These are phyloP conservation scores for Achlya hypogyna DNA, from an alignment of 352 stramenopile species.

Conservation along the genomic window DNA sequence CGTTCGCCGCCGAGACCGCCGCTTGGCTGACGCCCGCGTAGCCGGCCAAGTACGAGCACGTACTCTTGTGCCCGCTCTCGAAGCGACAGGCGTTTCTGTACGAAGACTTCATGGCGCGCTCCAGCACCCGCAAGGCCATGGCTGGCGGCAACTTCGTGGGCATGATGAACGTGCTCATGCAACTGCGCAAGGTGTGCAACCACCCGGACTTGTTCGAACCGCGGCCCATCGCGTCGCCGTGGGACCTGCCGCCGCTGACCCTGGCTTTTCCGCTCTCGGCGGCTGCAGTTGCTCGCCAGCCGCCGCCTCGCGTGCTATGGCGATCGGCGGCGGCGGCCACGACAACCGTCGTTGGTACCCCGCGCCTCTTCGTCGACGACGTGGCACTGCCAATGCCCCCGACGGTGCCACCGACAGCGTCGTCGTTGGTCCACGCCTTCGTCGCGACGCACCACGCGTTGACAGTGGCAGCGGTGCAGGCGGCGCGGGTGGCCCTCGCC, in stretches of 20 bases:
- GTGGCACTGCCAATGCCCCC: too few relatives aligned
- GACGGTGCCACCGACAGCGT: too few relatives aligned
- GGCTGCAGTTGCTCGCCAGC: not conserved
- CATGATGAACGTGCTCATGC: slow-evolving; percentile 99
- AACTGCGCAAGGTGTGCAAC: slow-evolving; percentile 96
- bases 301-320: not conserved
- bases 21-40: not conserved
- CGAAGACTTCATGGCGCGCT: slow-evolving; percentile 97
- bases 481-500: not conserved
- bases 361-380: too few relatives aligned
- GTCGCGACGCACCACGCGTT: not conserved
- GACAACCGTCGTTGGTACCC: too few relatives aligned
- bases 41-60: slow-evolving; percentile 95
- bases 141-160: slow-evolving; percentile 89
- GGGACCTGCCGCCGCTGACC: slow-evolving; percentile 46
- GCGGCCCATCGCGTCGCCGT: slow-evolving; percentile 93
- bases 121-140: slow-evolving; percentile 89
- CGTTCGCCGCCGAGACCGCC: too few relatives aligned
- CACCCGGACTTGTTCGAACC: slow-evolving; percentile 98
- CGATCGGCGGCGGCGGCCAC: too few relatives aligned
- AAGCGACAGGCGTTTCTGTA: slow-evolving; percentile 95
- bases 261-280: not conserved
- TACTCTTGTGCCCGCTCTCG: slow-evolving; percentile 91
- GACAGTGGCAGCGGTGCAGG: not conserved
- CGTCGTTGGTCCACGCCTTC: too few relatives aligned